These are phyloP conservation scores for Cryptococcus sp. DNA, from an alignment of 1,284 basidiomycete genomes.

Conservation along the genomic window DNA sequence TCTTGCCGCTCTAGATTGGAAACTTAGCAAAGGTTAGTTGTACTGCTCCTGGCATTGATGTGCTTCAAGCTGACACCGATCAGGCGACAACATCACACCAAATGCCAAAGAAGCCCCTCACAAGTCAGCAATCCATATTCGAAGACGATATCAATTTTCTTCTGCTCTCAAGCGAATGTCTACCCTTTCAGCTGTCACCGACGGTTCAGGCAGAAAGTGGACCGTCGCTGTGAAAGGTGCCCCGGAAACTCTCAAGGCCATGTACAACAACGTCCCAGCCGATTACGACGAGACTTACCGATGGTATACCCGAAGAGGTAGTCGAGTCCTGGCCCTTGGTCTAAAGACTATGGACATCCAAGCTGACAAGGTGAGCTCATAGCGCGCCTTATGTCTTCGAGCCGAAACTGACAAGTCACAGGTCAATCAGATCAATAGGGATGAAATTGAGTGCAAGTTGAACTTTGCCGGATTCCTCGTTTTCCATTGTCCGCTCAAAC, in stretches of 20 bases:
- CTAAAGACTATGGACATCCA: conserved; percentile 72
- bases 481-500: conserved; percentile 92
- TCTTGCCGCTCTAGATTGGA: conserved; percentile 86
- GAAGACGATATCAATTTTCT: conserved; percentile 91
- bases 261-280: conserved; percentile 69
- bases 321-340: conserved; percentile 83
- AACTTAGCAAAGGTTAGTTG: conserved; percentile 63
- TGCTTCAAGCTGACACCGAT: conserved; percentile 2
- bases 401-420: conserved; percentile 37
- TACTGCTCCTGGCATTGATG: background rate
- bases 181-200: conserved; percentile 67
- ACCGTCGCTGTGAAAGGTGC: conserved; percentile 80
- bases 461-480: conserved; percentile 87
- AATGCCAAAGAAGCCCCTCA: conserved; percentile 55
- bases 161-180: conserved; percentile 95
- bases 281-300: conserved; percentile 90
- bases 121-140: conserved; percentile 63
- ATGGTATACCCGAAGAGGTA: conserved; percentile 83
- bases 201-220: conserved; percentile 37
- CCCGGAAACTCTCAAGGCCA: conserved; percentile 84
- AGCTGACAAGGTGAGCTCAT: conserved; percentile 58
- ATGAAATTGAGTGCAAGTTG: conserved; percentile 70
- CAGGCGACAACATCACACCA: conserved; percentile 66
- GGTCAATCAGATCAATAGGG: conserved; percentile 78
- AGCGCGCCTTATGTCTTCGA: conserved; percentile 1